These are phyloP conservation scores for Solanum sejunctum DNA, from an alignment of 257 asterid species.

Conservation along the genomic window DNA sequence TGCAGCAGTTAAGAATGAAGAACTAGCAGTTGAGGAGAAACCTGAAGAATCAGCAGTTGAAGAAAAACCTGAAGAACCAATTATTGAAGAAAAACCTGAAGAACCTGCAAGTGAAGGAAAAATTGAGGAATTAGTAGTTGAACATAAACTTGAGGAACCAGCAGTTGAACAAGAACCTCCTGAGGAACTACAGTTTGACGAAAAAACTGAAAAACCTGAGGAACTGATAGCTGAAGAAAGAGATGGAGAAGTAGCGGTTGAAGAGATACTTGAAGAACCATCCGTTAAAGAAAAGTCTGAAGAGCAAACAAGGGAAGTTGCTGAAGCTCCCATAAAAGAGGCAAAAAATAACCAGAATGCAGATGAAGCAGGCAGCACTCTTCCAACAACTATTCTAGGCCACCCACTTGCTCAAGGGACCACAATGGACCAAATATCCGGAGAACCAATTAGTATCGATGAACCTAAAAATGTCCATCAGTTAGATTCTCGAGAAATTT, in stretches of 20 bases:
- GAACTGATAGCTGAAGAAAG: background rate
- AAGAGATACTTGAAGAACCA: background rate
- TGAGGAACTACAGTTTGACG: background rate
- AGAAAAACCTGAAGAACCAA: background rate
- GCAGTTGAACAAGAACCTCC: background rate
- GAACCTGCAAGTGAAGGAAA: background rate
- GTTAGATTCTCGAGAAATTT: no score
- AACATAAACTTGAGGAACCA: background rate
- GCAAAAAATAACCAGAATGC: no score
- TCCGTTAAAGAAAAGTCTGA: background rate
- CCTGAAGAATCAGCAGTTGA: background rate
- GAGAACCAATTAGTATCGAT: no score
- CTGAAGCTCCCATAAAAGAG: no score
- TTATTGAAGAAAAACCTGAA: background rate
- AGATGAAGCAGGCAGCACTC: no score
- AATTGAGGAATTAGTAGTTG: background rate
- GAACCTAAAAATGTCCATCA: no score
- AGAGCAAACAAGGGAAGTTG: background rate
- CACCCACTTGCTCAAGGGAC: no score
- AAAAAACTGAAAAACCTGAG: background rate
- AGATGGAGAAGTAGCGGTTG: background rate
- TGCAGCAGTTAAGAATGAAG: no score
- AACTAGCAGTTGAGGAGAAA: background rate
- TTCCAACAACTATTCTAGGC: no score
- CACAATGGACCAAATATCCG: no score